Base-by-base conservation (phyloP, 345 rosid genomes). In the Syzygium aromaticum region DNA sequence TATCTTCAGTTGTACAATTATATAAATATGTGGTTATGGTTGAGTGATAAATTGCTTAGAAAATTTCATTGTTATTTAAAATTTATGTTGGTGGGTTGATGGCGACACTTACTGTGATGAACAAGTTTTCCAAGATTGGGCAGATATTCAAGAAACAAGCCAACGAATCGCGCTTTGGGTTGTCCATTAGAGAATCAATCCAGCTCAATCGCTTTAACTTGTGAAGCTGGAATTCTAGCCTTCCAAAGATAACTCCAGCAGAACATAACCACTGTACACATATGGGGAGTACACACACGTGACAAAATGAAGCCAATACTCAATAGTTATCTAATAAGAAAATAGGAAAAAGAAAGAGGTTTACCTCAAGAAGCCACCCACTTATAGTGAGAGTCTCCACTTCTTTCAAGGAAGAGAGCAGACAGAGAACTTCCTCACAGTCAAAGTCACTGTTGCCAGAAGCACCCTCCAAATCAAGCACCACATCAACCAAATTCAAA, bases 291-390 rank as follows among this genome's bases (percentile, higher is more conserved):
- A 83, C 23, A 3, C 40, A 49, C n/a, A n/a, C 5, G 30, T 84
- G 43, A 61, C 56, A 43, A 61, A n/a, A 49, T 17, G 10, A 14
- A 46, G 43, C 6, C 12, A 6, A 49, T 13, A 9, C 8, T 17
- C 12, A 6, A 49, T 13, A 9, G 16, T 17, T 43, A 15, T 25
- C 7, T 14, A 51, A 17, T 14, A 43, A 23, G 53, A 86, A 33
- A 30, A 5, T 11, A 64, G 49, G 46, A 25, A 43, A 27, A 46
- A 28, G 54, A 30, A 67, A 67, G 80, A 67, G 46, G 80, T 33
- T 53, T 85, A 88, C 87, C 89, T 88, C 87, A 28, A 88, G 77
- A 86, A 88, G 89, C 89, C 89, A 88, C 3, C 87, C 38, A 33
- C 38, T 33, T 33, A 33, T 33, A 33, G 38, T 33, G 38, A 33